Evolutionary conservation across 345 rosid species (phyloP).

Genomic region (Xanthoceras sorbifolium): DNA sequence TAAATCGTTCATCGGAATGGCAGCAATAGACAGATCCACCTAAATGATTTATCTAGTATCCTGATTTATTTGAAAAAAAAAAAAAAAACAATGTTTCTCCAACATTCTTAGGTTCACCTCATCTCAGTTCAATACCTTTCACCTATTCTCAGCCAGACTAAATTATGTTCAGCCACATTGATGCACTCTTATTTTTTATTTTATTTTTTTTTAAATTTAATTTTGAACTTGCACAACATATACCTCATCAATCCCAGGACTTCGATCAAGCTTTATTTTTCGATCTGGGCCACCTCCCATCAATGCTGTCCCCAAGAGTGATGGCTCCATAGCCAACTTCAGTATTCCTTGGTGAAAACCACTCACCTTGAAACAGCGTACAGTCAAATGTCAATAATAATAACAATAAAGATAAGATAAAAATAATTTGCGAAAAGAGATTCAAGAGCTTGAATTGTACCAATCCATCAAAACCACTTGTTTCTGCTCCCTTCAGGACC

Average conservation of each 20-base stretch:
- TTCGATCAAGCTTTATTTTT: slow-evolving; percentile 80
- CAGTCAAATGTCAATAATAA: slow-evolving; percentile 8
- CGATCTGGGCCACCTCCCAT: slow-evolving; percentile 93
- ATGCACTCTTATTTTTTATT: background rate
- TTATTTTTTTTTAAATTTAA: background rate
- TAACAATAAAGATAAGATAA: background rate
- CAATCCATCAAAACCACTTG: slow-evolving; percentile 95
- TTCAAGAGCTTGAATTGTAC: slow-evolving; percentile 38
- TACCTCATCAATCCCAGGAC: slow-evolving; percentile 93
- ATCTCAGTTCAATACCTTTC: background rate
- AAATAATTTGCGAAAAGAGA: background rate
- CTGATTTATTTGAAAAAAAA: background rate
- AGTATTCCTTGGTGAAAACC: slow-evolving; percentile 92
- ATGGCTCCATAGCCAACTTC: slow-evolving; percentile 96
- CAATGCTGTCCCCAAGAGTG: slow-evolving; percentile 76
- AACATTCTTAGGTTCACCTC: background rate
- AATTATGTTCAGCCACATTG: background rate
- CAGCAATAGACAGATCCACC: background rate
- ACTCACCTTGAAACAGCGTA: slow-evolving; percentile 49
- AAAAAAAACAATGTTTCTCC: background rate
- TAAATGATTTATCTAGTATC: background rate
- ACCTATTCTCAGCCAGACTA: background rate
- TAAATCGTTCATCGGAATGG: background rate
- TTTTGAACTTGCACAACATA: background rate
- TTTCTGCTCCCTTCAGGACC: slow-evolving; percentile 83